Evolutionary conservation across 164 flowering plant genomes (phyloP).

Genomic region (Annona cherimola): DNA sequence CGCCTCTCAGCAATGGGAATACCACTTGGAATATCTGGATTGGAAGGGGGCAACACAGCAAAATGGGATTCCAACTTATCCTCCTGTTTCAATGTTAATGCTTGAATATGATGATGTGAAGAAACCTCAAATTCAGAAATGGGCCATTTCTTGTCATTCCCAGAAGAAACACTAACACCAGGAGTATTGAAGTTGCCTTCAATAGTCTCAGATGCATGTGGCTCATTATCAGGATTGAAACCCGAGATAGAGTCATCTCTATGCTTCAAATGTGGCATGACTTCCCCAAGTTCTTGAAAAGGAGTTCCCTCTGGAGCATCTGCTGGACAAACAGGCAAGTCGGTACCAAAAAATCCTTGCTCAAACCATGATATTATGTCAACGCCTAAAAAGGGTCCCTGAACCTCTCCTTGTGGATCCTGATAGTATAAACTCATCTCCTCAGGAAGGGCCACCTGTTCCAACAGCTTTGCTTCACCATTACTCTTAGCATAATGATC

Average conservation of each 20-base stretch:
- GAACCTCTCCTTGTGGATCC: conserved; percentile 91
- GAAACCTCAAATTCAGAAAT: conserved; percentile 26
- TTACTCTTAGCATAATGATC: conserved; percentile 18
- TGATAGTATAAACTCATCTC: conserved; percentile 68
- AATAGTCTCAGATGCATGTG: conserved; percentile 24
- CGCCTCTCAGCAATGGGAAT: conserved; percentile 32
- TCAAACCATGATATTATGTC: conserved; percentile 91
- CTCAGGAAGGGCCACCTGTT: conserved; percentile 36
- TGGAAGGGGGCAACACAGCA: background rate
- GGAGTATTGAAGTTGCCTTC: conserved; percentile 30
- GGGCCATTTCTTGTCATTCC: conserved; percentile 23
- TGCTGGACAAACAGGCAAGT: conserved; percentile 69
- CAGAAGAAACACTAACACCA: conserved; percentile 12
- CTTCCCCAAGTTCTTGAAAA: conserved; percentile 58
- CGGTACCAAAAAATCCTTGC: conserved; percentile 86
- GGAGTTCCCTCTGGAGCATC: conserved; percentile 75
- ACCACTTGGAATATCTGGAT: conserved; percentile 1
- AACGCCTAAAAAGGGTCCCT: conserved; percentile 86
- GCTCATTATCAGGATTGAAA: conserved; percentile 14
- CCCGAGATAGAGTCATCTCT: conserved; percentile 17
- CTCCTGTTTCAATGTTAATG: conserved; percentile 31
- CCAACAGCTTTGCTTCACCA: conserved; percentile 20
- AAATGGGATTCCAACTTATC: conserved; percentile 22
- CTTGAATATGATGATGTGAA: conserved; percentile 25
- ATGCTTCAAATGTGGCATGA: conserved; percentile 68